Percentiles rank a stretch among this genome's conserved stretches.
These are phyloP conservation scores for Penicillium alfredii DNA, from an alignment of 495 filamentous ascomycete species.

Conservation along the genomic window DNA sequence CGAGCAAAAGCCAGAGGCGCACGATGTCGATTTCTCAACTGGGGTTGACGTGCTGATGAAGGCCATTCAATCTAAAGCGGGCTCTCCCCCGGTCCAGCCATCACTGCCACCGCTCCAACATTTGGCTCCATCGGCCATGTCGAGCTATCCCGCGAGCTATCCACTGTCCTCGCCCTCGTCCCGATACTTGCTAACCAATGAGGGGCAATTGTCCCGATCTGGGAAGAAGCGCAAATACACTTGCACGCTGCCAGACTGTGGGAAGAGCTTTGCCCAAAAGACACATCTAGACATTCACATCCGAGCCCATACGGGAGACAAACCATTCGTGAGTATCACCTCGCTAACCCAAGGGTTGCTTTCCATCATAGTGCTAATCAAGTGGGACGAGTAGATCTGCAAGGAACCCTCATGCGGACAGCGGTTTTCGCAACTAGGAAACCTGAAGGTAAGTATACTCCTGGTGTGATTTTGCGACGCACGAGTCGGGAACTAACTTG, in stretches of 20 bases:
- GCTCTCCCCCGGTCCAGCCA: slow-evolving; percentile 23
- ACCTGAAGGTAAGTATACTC: slow-evolving; percentile 62
- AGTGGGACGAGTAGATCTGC: slow-evolving; percentile 51
- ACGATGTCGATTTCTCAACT: slow-evolving; percentile 63
- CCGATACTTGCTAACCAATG: slow-evolving; percentile 20
- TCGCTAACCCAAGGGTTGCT: too few relatives aligned
- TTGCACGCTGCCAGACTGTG: slow-evolving; percentile 69
- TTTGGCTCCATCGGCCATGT: slow-evolving; percentile 19
- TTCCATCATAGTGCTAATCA: too few relatives aligned
- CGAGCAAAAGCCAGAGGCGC: slow-evolving; percentile 13
- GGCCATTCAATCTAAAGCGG: slow-evolving; percentile 71
- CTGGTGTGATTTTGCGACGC: background rate
- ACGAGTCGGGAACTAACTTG: slow-evolving; percentile 1
- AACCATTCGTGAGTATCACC: slow-evolving; percentile 72
- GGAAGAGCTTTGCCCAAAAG: slow-evolving; percentile 83
- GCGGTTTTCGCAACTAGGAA: slow-evolving; percentile 82
- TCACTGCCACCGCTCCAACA: slow-evolving; percentile 35
- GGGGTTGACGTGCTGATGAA: slow-evolving; percentile 90
- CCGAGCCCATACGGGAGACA: slow-evolving; percentile 83
- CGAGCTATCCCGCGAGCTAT: slow-evolving; percentile 26
- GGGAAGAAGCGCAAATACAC: slow-evolving; percentile 53
- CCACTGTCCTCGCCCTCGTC: slow-evolving; percentile 15
- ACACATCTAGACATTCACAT: slow-evolving; percentile 91
- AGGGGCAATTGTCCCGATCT: slow-evolving; percentile 29
- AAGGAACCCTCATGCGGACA: slow-evolving; percentile 68